These are phyloP conservation scores for Pleomassaria siparia DNA, from an alignment of 2,329 filamentous ascomycete genomes.

Conservation along the genomic window DNA sequence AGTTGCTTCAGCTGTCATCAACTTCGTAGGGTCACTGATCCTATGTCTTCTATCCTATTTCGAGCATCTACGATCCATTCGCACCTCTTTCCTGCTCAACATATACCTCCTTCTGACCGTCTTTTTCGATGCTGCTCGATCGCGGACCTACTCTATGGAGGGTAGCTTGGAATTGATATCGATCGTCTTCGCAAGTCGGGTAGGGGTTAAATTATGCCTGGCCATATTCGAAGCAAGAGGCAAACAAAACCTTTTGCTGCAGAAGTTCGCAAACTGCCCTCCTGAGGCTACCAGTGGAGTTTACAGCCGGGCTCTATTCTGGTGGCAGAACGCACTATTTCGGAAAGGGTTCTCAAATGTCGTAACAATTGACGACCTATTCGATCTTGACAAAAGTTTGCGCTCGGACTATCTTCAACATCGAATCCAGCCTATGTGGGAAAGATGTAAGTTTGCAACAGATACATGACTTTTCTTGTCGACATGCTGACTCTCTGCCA, in stretches of 20 bases:
- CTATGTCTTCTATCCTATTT: constrained; percentile 48
- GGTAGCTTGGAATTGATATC: constrained; percentile 43
- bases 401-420: constrained; percentile 45
- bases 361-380: constrained; percentile 49
- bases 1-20: constrained; percentile 29
- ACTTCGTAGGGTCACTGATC: constrained; percentile 25
- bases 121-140: constrained; percentile 50
- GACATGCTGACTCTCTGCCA: not conserved
- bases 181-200: constrained; percentile 44
- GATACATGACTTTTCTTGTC: not conserved
- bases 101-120: constrained; percentile 50
- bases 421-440: constrained; percentile 44
- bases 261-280: constrained; percentile 45
- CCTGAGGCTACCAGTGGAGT: constrained; percentile 56
- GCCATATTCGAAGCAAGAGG: constrained; percentile 49
- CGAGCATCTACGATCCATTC: constrained; percentile 50
- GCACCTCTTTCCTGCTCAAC: constrained; percentile 52
- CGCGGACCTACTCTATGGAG: constrained; percentile 45
- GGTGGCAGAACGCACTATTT: constrained; percentile 58
- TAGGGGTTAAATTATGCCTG: constrained; percentile 48
- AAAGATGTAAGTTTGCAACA: constrained; percentile 35
- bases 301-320: constrained; percentile 53
- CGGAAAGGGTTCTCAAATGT: constrained; percentile 49
- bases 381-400: constrained; percentile 49
- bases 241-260: constrained; percentile 47